Evolutionary conservation across 139 green algal species (phyloP), one percentile per base, ranked within the genome.

Genomic region (Trebouxia sp.): DNA sequence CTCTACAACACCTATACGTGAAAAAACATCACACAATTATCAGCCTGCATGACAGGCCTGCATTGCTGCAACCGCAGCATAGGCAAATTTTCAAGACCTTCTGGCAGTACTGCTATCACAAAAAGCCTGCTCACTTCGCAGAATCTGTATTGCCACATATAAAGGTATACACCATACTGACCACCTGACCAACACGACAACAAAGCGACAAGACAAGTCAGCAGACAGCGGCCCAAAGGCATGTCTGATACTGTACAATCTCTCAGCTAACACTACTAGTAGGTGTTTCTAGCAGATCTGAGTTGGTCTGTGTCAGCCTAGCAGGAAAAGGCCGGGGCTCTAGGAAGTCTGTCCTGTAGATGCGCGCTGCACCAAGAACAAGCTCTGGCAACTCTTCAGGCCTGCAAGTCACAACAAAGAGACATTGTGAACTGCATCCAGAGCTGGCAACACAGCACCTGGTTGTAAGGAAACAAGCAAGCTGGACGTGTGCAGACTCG

Each of bases 361-460:
- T 37, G 12, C 69, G 69, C 11, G 69, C 86, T 4, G 79, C 83
- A 9, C 72, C 90, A 67, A 97, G 72, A 24, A 97, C 45, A 35
- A 92, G 75, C 88, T 97, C 94, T 5, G 94, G 94, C 62, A 97
- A 90, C 85, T 97, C 94, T 30, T 97, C 92, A 95, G 75, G 93
- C 91, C 80, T 83, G 79, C 48, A 48, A 0, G 47, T 84, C 30
- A 1, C 26, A 26, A 17, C 30, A 12, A 65, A 32, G 5, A 41
- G 24, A 26, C 0, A 51, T 5, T 37, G 32, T 90, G 82, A 39
- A 78, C 14, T 35, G 55, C 35, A 7, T 11, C 56, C 24, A 9
- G 28, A 38, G 24, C 38, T 72, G 26, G 22, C 17, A 35, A 26
- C 17, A 26, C 39, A 45, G 7, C 56, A 2, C 14, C 20, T 5